These are phyloP conservation scores for Haplographium delicatum DNA, from an alignment of 495 filamentous ascomycete genomes.

Conservation along the genomic window DNA sequence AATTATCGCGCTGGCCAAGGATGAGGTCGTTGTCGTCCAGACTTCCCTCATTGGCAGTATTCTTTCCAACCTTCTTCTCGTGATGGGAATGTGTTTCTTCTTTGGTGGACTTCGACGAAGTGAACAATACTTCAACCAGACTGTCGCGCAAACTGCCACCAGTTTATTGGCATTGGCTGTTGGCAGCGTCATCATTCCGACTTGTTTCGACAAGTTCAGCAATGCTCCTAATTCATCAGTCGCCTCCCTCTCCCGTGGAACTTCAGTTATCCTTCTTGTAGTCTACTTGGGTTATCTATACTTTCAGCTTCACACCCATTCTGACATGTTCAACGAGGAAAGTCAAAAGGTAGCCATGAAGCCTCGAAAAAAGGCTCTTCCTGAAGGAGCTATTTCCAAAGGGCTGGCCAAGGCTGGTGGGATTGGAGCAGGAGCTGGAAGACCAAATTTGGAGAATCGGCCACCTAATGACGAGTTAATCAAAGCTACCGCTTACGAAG, in stretches of 20 bases:
- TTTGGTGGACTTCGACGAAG: constrained; percentile 73
- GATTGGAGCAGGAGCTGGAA: constrained; percentile 34
- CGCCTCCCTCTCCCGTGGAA: constrained; percentile 62
- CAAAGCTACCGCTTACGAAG: constrained; percentile 48
- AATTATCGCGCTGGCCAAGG: constrained; percentile 69
- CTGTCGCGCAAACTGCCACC: constrained; percentile 88
- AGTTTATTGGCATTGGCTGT: constrained; percentile 77
- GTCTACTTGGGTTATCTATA: constrained; percentile 73
- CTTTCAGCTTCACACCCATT: constrained; percentile 79
- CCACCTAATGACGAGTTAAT: constrained; percentile 38
- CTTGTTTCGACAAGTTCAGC: constrained; percentile 62
- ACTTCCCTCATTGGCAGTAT: constrained; percentile 90
- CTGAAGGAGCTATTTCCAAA: constrained; percentile 54
- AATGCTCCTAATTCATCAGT: constrained; percentile 29
- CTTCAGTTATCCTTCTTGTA: constrained; percentile 66
- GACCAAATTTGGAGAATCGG: constrained; percentile 36
- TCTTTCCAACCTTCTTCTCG: constrained; percentile 84
- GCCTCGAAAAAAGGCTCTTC: constrained; percentile 41
- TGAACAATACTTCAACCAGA: constrained; percentile 88
- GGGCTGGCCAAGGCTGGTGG: constrained; percentile 58
- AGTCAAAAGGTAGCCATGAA: constrained; percentile 58
- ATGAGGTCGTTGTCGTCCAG: constrained; percentile 81
- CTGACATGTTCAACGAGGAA: constrained; percentile 64
- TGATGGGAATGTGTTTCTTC: constrained; percentile 92
- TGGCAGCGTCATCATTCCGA: constrained; percentile 79